Conservation (phyloP, 805 yeast genomes). For the Allodekkera sacchari region DNA sequence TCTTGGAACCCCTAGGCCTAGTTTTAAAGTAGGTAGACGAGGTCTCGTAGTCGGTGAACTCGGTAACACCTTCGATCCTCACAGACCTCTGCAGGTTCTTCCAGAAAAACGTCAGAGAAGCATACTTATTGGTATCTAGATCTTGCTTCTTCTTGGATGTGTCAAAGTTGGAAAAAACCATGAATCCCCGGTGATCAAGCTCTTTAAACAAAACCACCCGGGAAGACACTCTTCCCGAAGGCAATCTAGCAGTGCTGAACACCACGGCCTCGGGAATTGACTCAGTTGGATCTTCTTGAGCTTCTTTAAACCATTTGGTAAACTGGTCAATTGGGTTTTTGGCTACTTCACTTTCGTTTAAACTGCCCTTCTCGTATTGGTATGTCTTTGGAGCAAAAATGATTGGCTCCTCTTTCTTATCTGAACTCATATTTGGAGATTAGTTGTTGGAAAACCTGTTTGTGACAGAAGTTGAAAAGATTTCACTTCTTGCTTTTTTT, state of each 20-base stretch:
- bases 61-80: constrained; percentile 81
- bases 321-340: constrained; percentile 70
- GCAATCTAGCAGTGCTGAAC: constrained; percentile 81
- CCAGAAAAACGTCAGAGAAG: constrained; percentile 89
- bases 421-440: too few species aligned
- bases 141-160: constrained; percentile 76
- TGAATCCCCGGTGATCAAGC: constrained; percentile 75
- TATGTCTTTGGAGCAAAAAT: constrained; percentile 76
- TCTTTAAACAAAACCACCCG: constrained; percentile 85
- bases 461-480: too few species aligned
- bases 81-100: constrained; percentile 85
- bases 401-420: constrained; percentile 17
- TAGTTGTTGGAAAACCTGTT: too few species aligned
- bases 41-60: constrained; percentile 63
- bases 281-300: constrained; percentile 43
- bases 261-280: constrained; percentile 76
- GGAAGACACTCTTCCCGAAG: constrained; percentile 84
- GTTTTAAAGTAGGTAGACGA: constrained; percentile 73
- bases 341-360: constrained; percentile 45
- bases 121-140: constrained; percentile 62
- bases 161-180: constrained; percentile 88
- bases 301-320: constrained; percentile 77
- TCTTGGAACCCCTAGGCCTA: constrained; percentile 85
- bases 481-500: too few species aligned
- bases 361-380: constrained; percentile 66